These are phyloP conservation scores for Paratinospora sagittata DNA, from an alignment of 164 flowering plant species.

Conservation along the genomic window DNA sequence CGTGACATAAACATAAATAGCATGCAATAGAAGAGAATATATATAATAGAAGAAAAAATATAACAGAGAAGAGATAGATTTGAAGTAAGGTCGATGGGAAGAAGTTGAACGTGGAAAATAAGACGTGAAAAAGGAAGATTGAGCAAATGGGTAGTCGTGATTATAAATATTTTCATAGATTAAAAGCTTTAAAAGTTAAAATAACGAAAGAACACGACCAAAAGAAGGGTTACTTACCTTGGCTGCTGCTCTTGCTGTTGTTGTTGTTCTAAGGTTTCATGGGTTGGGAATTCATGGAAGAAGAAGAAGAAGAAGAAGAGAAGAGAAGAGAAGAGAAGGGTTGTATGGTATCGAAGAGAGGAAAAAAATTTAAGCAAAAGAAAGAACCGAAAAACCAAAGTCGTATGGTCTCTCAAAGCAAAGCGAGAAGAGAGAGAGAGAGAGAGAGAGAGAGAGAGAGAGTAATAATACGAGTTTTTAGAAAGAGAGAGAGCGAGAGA, in stretches of 20 bases:
- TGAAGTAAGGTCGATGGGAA: neutral
- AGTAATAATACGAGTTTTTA: conserved; percentile 8
- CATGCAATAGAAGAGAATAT: conserved; percentile 12
- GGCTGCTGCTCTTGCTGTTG: neutral
- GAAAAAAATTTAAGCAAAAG: neutral
- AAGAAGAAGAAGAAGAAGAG: no score
- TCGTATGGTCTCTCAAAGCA: neutral
- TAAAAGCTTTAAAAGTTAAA: no score
- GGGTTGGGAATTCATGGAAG: neutral
- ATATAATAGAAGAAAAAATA: no score
- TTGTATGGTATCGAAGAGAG: neutral
- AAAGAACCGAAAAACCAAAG: conserved; percentile 15
- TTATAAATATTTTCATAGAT: neutral
- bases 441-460: conserved; percentile 6
- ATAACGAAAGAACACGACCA: neutral
- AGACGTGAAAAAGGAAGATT: neutral
- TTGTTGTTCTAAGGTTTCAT: conserved; percentile 1
- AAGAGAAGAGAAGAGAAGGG: neutral
- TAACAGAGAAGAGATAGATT: neutral
- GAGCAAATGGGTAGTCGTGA: neutral
- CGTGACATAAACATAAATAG: conserved; percentile 1
- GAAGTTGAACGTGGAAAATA: conserved; percentile 22
- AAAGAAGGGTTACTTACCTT: conserved; percentile 8
- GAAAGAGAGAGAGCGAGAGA: conserved; percentile 5
- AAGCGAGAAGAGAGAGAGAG: neutral